Evolutionary conservation across 192 early-diverging fungal species (phyloP).

Genomic region (Coemansia sp.): DNA sequence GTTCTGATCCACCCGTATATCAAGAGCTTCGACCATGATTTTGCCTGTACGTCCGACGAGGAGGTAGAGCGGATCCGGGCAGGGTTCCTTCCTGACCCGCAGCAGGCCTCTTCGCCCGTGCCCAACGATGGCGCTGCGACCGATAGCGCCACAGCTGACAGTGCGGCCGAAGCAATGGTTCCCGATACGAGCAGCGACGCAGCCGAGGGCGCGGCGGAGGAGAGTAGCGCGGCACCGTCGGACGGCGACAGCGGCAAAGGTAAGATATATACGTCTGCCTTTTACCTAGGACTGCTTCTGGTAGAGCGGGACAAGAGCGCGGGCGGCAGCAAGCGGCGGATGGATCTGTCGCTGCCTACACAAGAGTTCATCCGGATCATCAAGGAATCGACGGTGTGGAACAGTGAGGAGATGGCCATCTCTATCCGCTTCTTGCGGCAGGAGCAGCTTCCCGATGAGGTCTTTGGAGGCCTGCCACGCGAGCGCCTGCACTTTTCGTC

Average conservation of each 20-base stretch:
- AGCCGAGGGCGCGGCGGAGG: background rate
- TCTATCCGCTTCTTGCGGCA: slow-evolving; percentile 35
- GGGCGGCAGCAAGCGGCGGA: slow-evolving; percentile 51
- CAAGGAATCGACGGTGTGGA: slow-evolving; percentile 42
- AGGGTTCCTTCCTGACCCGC: slow-evolving; percentile 39
- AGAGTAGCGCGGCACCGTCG: background rate
- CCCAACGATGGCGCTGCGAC: background rate
- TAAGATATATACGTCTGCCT: slow-evolving; percentile 59
- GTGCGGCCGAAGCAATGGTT: background rate
- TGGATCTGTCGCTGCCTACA: slow-evolving; percentile 80
- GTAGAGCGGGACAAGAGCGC: slow-evolving; percentile 50
- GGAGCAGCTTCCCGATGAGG: slow-evolving; percentile 37
- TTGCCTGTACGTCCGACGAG: slow-evolving; percentile 56
- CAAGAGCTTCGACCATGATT: slow-evolving; percentile 72
- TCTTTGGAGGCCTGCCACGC: slow-evolving; percentile 35
- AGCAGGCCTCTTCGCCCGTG: background rate
- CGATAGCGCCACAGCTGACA: background rate
- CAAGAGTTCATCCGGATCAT: slow-evolving; percentile 78
- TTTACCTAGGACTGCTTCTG: slow-evolving; percentile 83
- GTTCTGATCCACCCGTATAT: slow-evolving; percentile 84
- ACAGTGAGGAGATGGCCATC: slow-evolving; percentile 28
- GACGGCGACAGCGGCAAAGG: background rate
- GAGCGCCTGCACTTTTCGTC: slow-evolving; percentile 8
- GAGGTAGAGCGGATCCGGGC: slow-evolving; percentile 63
- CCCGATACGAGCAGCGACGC: background rate